Base-by-base conservation (phyloP, 495 filamentous ascomycete species). In the Podospora tetraspora region DNA sequence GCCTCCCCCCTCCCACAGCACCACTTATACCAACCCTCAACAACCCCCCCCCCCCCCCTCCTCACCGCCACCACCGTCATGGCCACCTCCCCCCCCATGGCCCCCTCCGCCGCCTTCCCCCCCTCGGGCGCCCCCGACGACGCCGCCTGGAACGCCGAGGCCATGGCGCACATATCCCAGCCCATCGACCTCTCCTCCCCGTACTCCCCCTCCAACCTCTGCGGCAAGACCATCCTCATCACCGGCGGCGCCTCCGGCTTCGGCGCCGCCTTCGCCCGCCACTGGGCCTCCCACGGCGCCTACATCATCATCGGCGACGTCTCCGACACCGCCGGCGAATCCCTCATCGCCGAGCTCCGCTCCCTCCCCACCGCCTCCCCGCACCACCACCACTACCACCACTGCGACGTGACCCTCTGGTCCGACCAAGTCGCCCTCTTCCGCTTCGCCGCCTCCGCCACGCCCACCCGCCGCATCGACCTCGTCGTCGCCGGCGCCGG, bases 401-500 rank as follows among this genome's bases (percentile, higher is more conserved):
- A 80, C 73, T 86, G 84, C 76, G 82, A 85, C 72, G 78, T 86
- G 7, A 81, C 81, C 23, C 69, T 76, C 59, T 91, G 87, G 86
- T 66, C 84, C 56, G 84, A 83, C 57, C 89, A 91, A 68, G 82
- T 87, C 57, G 70, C 82, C 24, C 82, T 89, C 63, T 92, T 91
- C 79, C 81, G 82, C 16, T 64, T 71, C 58, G 83, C 85, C n/a
- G 74, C 81, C n/a, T 62, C 76, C 52, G 74, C 78, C 22, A 88
- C 85, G 43, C 87, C 87, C 1, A 77, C 85, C 43, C 81, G 83
- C 10, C 72, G 78, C 1, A 80, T 92, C 66, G 85, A 91, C 74
- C 81, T 82, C 29, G 86, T 92, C 0, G 84, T 91, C 64, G 87
- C 88, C 61, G 91, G 89, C 72, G 90, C 90, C 5, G 90, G 89